Evolutionary conservation across 148 eudicot species (phyloP).

Genomic region (Pouteria glomerata): DNA sequence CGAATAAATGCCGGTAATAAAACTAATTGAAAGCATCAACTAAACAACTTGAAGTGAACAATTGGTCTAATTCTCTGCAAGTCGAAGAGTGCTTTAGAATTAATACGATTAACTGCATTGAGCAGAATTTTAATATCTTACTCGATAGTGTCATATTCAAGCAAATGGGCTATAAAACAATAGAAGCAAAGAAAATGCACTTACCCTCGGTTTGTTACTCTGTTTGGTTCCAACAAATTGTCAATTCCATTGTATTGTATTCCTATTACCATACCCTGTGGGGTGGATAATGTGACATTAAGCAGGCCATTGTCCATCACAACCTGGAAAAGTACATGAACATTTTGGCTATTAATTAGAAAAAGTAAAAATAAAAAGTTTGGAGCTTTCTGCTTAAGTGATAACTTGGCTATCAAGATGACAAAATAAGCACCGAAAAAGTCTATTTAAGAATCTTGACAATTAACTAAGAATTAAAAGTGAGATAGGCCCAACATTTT

Average conservation of each 20-base stretch:
- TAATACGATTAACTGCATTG: too few relatives aligned
- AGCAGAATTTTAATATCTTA: not conserved
- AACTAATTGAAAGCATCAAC: not conserved
- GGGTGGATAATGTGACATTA: conserved; percentile 32
- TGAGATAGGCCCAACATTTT: too few relatives aligned
- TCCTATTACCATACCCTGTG: conserved; percentile 35
- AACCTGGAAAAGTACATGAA: conserved; percentile 19
- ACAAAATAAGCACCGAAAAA: not conserved
- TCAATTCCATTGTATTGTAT: conserved; percentile 36
- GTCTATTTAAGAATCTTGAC: not conserved
- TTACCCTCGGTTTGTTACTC: conserved; percentile 47
- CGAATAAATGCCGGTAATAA: not conserved
- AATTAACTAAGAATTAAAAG: too few relatives aligned
- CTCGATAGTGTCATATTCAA: not conserved
- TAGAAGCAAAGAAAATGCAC: not conserved
- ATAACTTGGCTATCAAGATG: not conserved
- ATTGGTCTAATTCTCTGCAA: too few relatives aligned
- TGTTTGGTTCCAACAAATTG: conserved; percentile 33
- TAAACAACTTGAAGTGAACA: not conserved
- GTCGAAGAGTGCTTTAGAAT: too few relatives aligned
- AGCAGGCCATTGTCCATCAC: conserved; percentile 48
- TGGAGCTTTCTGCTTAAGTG: not conserved
- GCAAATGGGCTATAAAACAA: not conserved
- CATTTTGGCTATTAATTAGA: not conserved
- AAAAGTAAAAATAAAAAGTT: too few relatives aligned